Evolutionary conservation across 805 yeast genomes (phyloP).

Genomic region (Ogataea glucozyma): DNA sequence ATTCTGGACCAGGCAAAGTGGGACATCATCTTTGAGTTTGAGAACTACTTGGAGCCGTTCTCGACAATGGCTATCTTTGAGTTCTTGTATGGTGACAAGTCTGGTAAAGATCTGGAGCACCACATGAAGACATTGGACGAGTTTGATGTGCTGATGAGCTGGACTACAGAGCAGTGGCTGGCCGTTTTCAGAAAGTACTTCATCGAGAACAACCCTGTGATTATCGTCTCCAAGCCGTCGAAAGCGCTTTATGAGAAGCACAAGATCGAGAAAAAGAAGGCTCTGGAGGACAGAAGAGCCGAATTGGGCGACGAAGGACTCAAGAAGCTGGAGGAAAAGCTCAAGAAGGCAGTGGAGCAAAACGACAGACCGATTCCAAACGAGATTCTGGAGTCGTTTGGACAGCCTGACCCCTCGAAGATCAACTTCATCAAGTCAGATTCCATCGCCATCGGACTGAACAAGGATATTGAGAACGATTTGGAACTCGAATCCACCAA

Average conservation of each 20-base stretch:
- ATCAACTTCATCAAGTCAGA: constrained; percentile 71
- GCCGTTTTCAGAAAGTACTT: constrained; percentile 52
- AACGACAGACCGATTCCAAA: constrained; percentile 82
- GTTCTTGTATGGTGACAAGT: constrained; percentile 72
- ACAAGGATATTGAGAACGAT: constrained; percentile 37
- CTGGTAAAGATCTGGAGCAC: constrained; percentile 56
- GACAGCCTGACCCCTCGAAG: constrained; percentile 70
- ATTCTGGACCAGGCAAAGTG: constrained; percentile 64
- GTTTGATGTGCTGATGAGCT: constrained; percentile 54
- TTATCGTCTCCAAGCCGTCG: constrained; percentile 76
- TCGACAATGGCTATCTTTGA: constrained; percentile 72
- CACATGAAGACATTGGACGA: constrained; percentile 59
- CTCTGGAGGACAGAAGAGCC: constrained; percentile 49
- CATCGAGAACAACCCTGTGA: constrained; percentile 60
- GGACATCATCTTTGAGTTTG: constrained; percentile 60
- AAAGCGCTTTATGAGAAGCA: constrained; percentile 50
- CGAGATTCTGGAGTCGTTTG: constrained; percentile 58
- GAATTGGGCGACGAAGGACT: constrained; percentile 64
- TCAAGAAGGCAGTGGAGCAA: constrained; percentile 61
- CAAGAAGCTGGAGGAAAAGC: constrained; percentile 45
- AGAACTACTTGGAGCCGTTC: constrained; percentile 60
- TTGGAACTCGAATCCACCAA: constrained; percentile 24
- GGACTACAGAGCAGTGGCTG: constrained; percentile 74
- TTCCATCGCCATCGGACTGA: constrained; percentile 60
- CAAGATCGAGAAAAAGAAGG: constrained; percentile 51